These are phyloP conservation scores for Blastomyces emzantsi DNA, from an alignment of 2,329 filamentous ascomycete genomes.

Conservation along the genomic window DNA sequence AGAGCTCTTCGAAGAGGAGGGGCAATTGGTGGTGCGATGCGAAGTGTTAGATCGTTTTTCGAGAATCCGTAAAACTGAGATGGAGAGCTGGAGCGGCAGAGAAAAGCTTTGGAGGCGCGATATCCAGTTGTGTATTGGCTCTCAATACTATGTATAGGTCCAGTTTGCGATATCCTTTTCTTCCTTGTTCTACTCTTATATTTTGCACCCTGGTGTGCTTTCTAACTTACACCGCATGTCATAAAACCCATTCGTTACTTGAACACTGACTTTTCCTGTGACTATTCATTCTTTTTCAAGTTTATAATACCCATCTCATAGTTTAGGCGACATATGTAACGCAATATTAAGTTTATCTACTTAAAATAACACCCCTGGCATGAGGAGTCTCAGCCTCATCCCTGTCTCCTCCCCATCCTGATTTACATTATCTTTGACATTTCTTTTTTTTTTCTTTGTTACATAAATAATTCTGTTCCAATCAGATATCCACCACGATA, in stretches of 20 bases:
- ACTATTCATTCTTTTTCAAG: background rate
- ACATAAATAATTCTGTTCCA: too few relatives aligned
- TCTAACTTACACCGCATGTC: background rate
- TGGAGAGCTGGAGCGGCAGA: background rate
- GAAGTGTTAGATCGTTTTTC: background rate
- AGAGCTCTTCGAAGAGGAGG: background rate
- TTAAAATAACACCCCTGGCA: too few relatives aligned
- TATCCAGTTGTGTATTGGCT: background rate
- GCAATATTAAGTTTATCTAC: too few relatives aligned
- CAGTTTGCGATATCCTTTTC: background rate
- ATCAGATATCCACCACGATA: too few relatives aligned
- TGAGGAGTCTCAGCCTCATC: too few relatives aligned
- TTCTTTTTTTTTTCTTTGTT: too few relatives aligned
- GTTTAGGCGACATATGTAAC: too few relatives aligned
- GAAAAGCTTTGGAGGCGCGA: background rate
- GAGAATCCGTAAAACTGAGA: background rate
- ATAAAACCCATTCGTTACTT: too few relatives aligned
- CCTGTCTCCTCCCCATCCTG: too few relatives aligned
- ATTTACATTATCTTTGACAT: too few relatives aligned
- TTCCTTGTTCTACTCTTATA: background rate
- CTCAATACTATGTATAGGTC: background rate
- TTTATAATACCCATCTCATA: too few relatives aligned
- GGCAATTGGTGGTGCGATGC: background rate
- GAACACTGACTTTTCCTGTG: background rate
- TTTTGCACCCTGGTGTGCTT: background rate